Evolutionary conservation across 331 rosid species (phyloP).

Genomic region (Arachis monticola): DNA sequence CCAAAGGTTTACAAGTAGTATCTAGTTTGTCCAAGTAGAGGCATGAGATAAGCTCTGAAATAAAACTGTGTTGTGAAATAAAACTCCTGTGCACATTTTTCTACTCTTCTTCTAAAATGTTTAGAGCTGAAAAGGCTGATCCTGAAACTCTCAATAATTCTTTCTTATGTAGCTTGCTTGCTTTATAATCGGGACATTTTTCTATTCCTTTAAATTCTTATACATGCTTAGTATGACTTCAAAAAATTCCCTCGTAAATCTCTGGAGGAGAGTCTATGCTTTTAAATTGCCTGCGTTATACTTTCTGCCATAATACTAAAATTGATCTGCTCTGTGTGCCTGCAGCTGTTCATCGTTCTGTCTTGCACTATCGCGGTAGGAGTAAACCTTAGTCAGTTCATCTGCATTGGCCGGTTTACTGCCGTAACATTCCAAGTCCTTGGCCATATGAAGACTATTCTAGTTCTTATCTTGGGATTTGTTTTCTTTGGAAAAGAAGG

Average conservation of each 20-base stretch:
- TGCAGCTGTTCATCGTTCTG: slow-evolving; percentile 78
- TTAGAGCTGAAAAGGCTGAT: background rate
- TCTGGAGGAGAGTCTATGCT: background rate
- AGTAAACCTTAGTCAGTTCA: slow-evolving; percentile 97
- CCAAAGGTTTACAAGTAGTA: background rate
- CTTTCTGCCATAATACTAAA: background rate
- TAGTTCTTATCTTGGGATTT: slow-evolving; percentile 86
- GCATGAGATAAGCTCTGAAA: background rate
- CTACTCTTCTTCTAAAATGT: background rate
- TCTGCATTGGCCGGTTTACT: slow-evolving; percentile 96
- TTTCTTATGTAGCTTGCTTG: background rate
- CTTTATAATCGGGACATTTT: background rate
- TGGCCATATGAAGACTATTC: slow-evolving; percentile 97
- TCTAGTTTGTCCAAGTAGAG: background rate
- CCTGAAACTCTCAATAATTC: background rate
- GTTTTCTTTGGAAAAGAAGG: slow-evolving; percentile 96
- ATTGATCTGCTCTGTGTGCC: slow-evolving; percentile 31
- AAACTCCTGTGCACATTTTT: background rate
- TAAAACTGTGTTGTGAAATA: too few species aligned
- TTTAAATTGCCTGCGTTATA: background rate
- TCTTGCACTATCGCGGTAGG: slow-evolving; percentile 96
- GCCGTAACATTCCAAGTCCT: slow-evolving; percentile 95
- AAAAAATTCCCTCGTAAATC: background rate
- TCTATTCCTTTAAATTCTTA: background rate
- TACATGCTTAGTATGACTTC: slow-evolving; percentile 7